Base-by-base conservation (phyloP, 768 basidiomycete genomes). In the Termitomyces sp. region DNA sequence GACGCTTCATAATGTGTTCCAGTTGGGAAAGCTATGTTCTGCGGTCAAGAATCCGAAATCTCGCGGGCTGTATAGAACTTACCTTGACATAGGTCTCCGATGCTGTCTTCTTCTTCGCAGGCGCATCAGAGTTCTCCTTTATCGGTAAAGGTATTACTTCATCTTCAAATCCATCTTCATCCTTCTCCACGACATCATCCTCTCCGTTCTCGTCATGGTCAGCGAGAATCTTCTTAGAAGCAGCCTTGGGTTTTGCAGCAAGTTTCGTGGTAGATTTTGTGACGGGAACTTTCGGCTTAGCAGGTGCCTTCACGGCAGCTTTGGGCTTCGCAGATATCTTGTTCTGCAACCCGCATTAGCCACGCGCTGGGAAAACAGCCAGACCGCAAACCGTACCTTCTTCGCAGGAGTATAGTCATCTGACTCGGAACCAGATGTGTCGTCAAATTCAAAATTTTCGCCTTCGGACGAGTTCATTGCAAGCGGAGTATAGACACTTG, bases 31-130 rank as follows among this genome's bases (percentile, higher is more conserved):
- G 82, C 96, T 99, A 62, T 21, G 54, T 35, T 26, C 35, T 17
- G 12, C 11, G 26, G 11, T 49, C 37, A 47, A 43, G 15, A 33
- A 5, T 9, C 21, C 26, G 40, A n/a, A 38, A 26, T 44, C n/a
- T 19, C 37, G 5, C 19, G 23, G 17, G 40, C 40, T 23, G 14
- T 11, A 59, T 40, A 35, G 42, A 30, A 64, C 79, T 62, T 47
- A 92, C 94, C 81, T 94, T 95, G 52, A 86, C 86, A 67, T 95
- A 96, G 38, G 81, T 94, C 66, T 98, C 92, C 7, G 91, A 92
- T 1, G 90, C 91, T 12, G 85, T 89, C 76, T 96, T 96, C 75
- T 89, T 87, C 75, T 89, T 89, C 54, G 72, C 74, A 15, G 70
- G 55, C 3, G 69, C 61, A 41, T 67, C 68, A 14, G 64, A 46